Percentiles rank a stretch among this genome's conserved stretches.
phyloP scores from a whole-genome alignment of 2,329 filamentous ascomycete genomes.

The Colletotrichum shisoi region DNA sequence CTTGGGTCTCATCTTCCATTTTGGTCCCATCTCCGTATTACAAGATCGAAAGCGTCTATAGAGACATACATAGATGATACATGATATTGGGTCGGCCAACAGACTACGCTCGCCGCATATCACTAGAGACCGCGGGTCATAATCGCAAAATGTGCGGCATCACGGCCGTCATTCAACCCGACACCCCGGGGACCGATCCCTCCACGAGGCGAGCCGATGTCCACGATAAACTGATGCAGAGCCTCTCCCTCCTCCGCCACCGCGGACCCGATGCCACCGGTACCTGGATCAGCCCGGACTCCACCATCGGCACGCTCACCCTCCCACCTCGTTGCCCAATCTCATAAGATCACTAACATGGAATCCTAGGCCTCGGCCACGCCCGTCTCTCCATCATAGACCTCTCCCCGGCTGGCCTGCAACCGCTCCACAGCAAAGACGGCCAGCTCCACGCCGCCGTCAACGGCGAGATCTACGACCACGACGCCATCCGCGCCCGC shows the following conservation, averaged over 20 bases:
- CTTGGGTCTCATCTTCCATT: background rate
- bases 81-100: background rate
- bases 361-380: constrained; percentile 51
- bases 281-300: constrained; percentile 40
- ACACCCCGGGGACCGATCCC: background rate
- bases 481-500: constrained; percentile 57
- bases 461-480: constrained; percentile 51
- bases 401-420: constrained; percentile 53
- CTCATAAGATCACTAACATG: background rate
- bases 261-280: constrained; percentile 45
- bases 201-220: background rate
- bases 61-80: background rate
- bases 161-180: background rate
- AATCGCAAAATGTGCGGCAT: background rate
- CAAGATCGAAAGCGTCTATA: background rate
- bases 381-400: constrained; percentile 61
- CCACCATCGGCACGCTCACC: constrained; percentile 13
- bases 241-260: constrained; percentile 40
- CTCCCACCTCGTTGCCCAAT: background rate
- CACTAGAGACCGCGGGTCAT: background rate
- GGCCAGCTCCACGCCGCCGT: constrained; percentile 60
- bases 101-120: background rate
- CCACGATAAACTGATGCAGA: background rate
- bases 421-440: constrained; percentile 54
- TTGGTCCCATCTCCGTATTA: background rate